Evolutionary conservation across 2,329 filamentous ascomycete species (phyloP).

Genomic region (Ilyonectria destructans): DNA sequence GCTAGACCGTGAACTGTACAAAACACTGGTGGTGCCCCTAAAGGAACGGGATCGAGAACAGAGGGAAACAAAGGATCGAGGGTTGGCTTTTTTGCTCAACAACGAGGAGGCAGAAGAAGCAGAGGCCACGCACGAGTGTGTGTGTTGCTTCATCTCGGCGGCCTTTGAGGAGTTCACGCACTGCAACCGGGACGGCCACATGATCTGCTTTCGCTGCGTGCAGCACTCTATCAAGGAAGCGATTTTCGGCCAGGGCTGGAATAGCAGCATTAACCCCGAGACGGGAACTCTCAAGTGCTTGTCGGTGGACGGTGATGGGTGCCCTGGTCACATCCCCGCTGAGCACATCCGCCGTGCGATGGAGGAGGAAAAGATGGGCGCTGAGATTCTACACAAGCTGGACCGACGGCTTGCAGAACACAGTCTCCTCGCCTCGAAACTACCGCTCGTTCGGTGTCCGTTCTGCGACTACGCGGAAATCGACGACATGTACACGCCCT

Average conservation of each 20-base stretch:
- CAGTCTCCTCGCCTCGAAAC: slow-evolving; percentile 78
- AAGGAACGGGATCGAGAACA: slow-evolving; percentile 60
- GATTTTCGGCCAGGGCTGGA: slow-evolving; percentile 94
- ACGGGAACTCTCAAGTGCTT: slow-evolving; percentile 86
- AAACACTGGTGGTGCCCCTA: slow-evolving; percentile 70
- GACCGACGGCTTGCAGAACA: slow-evolving; percentile 87
- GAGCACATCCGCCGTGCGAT: slow-evolving; percentile 83
- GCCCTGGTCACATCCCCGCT: slow-evolving; percentile 80
- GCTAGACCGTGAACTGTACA: slow-evolving; percentile 75
- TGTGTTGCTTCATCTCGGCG: slow-evolving; percentile 82
- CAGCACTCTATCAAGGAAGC: slow-evolving; percentile 88
- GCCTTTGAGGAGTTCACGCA: slow-evolving; percentile 82
- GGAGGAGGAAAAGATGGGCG: slow-evolving; percentile 77
- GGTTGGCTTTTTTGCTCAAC: slow-evolving; percentile 70
- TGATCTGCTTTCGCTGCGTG: slow-evolving; percentile 88
- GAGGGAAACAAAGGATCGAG: slow-evolving; percentile 67
- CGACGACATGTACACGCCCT: slow-evolving; percentile 81
- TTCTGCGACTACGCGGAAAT: slow-evolving; percentile 95
- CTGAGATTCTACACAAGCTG: slow-evolving; percentile 81
- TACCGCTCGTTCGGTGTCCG: slow-evolving; percentile 87
- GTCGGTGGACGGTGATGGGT: slow-evolving; percentile 81
- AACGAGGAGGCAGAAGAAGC: slow-evolving; percentile 72
- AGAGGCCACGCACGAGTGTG: slow-evolving; percentile 77
- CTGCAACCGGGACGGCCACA: slow-evolving; percentile 79
- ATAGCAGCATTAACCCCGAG: slow-evolving; percentile 81